Conservation (phyloP, 2,329 filamentous ascomycete genomes). For the Arthroderma uncinatum region DNA sequence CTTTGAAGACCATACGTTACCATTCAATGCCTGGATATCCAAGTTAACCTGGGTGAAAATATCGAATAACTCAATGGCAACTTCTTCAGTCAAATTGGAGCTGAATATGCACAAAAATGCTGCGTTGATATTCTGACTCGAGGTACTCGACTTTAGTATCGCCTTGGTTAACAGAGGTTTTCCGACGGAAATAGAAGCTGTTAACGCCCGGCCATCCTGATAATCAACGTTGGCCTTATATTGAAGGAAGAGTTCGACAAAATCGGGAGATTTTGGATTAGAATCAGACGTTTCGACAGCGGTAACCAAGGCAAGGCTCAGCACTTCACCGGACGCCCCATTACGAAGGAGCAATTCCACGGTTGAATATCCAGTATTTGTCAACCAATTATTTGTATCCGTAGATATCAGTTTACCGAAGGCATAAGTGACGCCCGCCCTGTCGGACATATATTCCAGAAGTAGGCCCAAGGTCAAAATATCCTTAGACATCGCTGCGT, state of each 20-base stretch:
- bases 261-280: conserved; percentile 29
- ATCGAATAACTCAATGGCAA: conserved; percentile 41
- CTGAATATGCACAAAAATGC: conserved; percentile 50
- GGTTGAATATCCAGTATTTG: conserved; percentile 40
- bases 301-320: conserved; percentile 38
- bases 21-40: conserved; percentile 9
- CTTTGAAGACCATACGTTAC: conserved; percentile 31
- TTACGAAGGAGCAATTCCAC: conserved; percentile 38
- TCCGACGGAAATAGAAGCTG: conserved; percentile 43
- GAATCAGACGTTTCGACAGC: conserved; percentile 37
- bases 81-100: conserved; percentile 40
- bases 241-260: conserved; percentile 31
- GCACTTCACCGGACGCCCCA: conserved; percentile 24
- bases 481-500: conserved; percentile 15
- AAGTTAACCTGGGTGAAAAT: conserved; percentile 33
- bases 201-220: conserved; percentile 40
- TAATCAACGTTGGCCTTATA: conserved; percentile 41
- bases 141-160: conserved; percentile 10
- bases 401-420: conserved; percentile 13
- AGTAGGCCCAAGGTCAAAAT: conserved; percentile 11
- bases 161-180: conserved; percentile 33
- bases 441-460: conserved; percentile 10
- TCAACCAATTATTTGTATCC: conserved; percentile 32
- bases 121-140: conserved; percentile 38
- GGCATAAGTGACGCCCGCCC: conserved; percentile 10